Evolutionary conservation across 2,329 filamentous ascomycete species (phyloP), one percentile per base, ranked within the genome.

Genomic region (Hypoxylon sp.): DNA sequence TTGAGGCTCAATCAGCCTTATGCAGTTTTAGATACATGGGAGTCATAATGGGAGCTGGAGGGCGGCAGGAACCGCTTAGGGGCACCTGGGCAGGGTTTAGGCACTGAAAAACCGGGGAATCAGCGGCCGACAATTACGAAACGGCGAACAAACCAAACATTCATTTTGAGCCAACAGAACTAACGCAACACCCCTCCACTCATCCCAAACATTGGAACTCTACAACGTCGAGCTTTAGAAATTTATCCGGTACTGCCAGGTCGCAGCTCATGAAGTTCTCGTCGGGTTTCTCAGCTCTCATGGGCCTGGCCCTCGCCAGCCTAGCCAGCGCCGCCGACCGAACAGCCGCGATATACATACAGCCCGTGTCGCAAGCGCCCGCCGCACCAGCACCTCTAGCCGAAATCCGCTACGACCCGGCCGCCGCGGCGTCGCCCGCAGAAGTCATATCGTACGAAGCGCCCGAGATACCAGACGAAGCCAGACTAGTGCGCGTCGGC

Each of bases 401-500:
- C 68, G 83, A 86, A 67, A 78, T 90, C 63, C 78, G 81, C 63
- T 89, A 86, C 80, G 82, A 88, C 73, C 73, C 79, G 26, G 75
- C 78, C n/a, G 74, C 80, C 4, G 75, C 80, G 2, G 74, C 79
- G 38, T 75, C 77, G 40, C 77, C 79, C n/a, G 79, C 84, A 33
- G 79, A 82, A 32, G 74, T 90, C 30, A 67, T 81, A 46, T 81
- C 82, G 28, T 90, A 87, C 78, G 85, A 89, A 65, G 80, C 83
- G 1, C 87, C 87, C 40, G 83, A 86, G 46, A 74, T 87, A 7
- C 78, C 81, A 18, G 78, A 81, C 3, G 76, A 78, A 5, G 75
- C 80, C 4, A 71, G 74, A n/a, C 81, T 87, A 8, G 80, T 89
- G 53, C 85, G 87, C 66, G 78, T 90, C 50, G 88, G 88, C 38